A percentile compares a stretch with the other conserved stretches of the same genome.
These are phyloP conservation scores for Lachnellula suecica DNA, from an alignment of 2,329 filamentous ascomycete species.

Conservation along the genomic window DNA sequence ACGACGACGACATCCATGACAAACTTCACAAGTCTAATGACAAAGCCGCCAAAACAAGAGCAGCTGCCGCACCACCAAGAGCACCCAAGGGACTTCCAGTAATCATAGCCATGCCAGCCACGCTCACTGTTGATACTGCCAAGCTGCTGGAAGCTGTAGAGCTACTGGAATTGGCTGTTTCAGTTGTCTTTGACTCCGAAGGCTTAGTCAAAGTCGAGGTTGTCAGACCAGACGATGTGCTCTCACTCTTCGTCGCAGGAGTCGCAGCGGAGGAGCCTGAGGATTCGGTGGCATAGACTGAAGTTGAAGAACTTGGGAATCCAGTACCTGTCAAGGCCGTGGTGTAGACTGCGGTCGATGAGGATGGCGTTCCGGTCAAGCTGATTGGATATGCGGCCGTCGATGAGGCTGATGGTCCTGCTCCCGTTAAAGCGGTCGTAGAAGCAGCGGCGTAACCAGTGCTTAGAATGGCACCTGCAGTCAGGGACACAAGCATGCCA, in stretches of 20 bases:
- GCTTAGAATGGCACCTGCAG: conserved; percentile 13
- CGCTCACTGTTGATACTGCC: conserved; percentile 6
- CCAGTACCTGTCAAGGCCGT: no score
- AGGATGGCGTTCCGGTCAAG: no score
- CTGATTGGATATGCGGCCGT: no score
- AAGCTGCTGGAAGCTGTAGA: conserved; percentile 1
- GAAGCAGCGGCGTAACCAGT: conserved; percentile 5
- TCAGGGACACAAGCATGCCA: conserved; percentile 27
- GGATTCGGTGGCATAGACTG: no score
- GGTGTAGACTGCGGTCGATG: no score
- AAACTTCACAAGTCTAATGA: conserved; percentile 15
- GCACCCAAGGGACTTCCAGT: conserved; percentile 26
- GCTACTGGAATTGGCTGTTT: not conserved
- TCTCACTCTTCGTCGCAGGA: conserved; percentile 1
- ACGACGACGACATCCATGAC: conserved; percentile 12
- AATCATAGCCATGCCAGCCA: conserved; percentile 23
- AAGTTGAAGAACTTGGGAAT: no score
- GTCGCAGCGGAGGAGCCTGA: no score
- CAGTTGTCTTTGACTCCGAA: conserved; percentile 3
- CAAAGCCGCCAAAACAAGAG: conserved; percentile 27
- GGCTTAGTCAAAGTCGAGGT: not conserved
- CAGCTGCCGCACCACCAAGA: conserved; percentile 24
- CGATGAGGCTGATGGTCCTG: not conserved
- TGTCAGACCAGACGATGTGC: not conserved
- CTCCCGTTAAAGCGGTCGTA: not conserved